Base-by-base conservation (phyloP, 257 asterid genomes). In the Plantago major region DNA sequence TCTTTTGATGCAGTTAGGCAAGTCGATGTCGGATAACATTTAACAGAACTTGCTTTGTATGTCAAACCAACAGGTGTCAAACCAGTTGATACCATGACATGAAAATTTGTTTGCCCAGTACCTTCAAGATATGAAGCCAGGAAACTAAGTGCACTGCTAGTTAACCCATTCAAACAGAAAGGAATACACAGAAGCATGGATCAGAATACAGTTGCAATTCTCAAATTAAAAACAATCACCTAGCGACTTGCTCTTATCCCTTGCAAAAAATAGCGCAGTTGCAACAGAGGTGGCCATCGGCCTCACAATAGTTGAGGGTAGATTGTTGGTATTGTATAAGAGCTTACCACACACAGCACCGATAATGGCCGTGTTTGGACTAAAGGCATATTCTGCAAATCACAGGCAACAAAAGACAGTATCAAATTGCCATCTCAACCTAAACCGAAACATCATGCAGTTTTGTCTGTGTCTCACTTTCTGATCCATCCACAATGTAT, bases 11-110 rank as follows among this genome's bases (percentile, higher is more conserved):
- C 95, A 60, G 89, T 84, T 65, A 91, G 83, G 90, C 83, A 78
- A 11, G 95, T 86, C 30, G 79, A 62, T 66, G 30, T 30, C 53
- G 60, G 68, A 40, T 43, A 40, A 63, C 72, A 67, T 76, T 69
- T 86, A 65, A 81, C 96, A 40, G 89, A 78, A 74, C 70, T 81
- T 67, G 92, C 87, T 73, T 71, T 81, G 76, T 79, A 88, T n/a
- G 62, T 73, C 33, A 79, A 58, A 63, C 96, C 98, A 49, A 88
- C 67, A 15, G 96, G 94, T 55, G 84, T 80, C 53, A 83, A 14
- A 42, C 98, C 96, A 58, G 77, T 69, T 56, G 95, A 88, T 64
- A 86, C 60, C 77, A 81, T 71, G 71, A 72, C 88, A 74, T 84
- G 84, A 76, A 91, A 88, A 47, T 81, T 74, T 63, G 76, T 88